Base-by-base conservation (phyloP, 1,139 yeast genomes). In the Kurtzmaniella natalensis region DNA sequence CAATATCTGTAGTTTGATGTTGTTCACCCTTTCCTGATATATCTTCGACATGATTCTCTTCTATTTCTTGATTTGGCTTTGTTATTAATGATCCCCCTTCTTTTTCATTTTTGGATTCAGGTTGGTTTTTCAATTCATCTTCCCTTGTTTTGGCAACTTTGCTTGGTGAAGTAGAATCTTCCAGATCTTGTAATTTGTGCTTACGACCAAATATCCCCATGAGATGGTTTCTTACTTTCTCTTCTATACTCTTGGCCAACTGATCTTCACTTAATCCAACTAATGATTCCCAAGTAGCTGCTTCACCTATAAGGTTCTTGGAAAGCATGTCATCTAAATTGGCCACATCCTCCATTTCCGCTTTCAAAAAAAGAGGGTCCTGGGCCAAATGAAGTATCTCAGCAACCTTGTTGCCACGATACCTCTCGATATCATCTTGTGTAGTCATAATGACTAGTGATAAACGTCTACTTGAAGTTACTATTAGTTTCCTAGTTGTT, bases 381-480 rank as follows among this genome's bases (percentile, higher is more conserved):
- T 32, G 33, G 4, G 16, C 28, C 8, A 35, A 24, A 17, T 35
- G 38, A 19, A 28, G 28, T n/a, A 35, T 17, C 30, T 35, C 38
- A 7, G 38, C 38, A 7, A 35, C 19, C 23, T 26, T 28, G 11
- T 32, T 32, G 14, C 14, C 28, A 13, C 38, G 26, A 14, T 32
- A 29, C 26, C 14, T 10, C 24, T 21, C 18, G 5, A 31, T 14
- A 16, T 13, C 17, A 10, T 31, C 30, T n/a, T 17, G 21, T 9
- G 29, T 17, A 13, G 19, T 17, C 29, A 26, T 26, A n/a, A 13
- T 10, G 11, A 17, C 21, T 21, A 21, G 23, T 21, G n/a, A 21
- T 21, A n/a, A n/a, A n/a, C n/a, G n/a, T n/a, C n/a, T n/a, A n/a
- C n/a, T n/a, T n/a, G n/a, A n/a, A n/a, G n/a, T n/a, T n/a, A n/a